Percentiles rank a stretch among this genome's conserved stretches.
Conservation (phyloP, 345 rosid species). For the Lepidium sativum region DNA sequence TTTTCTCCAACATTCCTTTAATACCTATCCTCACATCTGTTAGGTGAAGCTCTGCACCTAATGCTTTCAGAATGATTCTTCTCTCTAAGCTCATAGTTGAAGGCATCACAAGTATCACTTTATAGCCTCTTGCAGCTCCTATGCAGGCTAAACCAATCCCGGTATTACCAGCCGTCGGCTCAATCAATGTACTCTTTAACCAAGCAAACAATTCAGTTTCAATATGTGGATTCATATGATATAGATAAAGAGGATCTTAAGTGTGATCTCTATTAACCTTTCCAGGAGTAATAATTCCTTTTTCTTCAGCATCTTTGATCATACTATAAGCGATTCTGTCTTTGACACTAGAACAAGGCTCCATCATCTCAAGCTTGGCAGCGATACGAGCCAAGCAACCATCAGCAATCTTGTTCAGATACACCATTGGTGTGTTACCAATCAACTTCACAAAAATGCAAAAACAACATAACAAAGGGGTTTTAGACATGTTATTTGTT, state of each 20-base stretch:
- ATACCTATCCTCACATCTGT: constrained; percentile 34
- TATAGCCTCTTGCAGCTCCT: constrained; percentile 65
- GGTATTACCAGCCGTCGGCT: constrained; percentile 65
- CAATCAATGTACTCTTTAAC: constrained; percentile 41
- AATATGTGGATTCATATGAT: too few relatives aligned
- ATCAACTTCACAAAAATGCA: constrained; percentile 44
- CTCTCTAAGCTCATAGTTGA: constrained; percentile 51
- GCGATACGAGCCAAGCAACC: constrained; percentile 59
- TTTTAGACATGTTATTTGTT: background rate
- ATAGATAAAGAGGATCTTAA: too few relatives aligned
- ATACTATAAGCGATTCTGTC: constrained; percentile 53
- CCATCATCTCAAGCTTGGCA: constrained; percentile 60
- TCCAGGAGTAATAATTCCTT: constrained; percentile 54
- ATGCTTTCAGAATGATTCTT: constrained; percentile 52
- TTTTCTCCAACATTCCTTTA: constrained; percentile 33
- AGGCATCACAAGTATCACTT: constrained; percentile 50
- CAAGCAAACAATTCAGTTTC: background rate
- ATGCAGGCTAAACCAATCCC: constrained; percentile 64
- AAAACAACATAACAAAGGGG: background rate
- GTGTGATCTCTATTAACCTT: too few relatives aligned
- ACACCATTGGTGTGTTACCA: constrained; percentile 63
- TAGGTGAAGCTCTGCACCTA: constrained; percentile 62
- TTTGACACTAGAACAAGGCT: constrained; percentile 47
- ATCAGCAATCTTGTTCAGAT: constrained; percentile 46
- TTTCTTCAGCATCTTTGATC: constrained; percentile 71